These are phyloP conservation scores for Russula ochroleuca DNA, from an alignment of 768 basidiomycete species.

Conservation along the genomic window DNA sequence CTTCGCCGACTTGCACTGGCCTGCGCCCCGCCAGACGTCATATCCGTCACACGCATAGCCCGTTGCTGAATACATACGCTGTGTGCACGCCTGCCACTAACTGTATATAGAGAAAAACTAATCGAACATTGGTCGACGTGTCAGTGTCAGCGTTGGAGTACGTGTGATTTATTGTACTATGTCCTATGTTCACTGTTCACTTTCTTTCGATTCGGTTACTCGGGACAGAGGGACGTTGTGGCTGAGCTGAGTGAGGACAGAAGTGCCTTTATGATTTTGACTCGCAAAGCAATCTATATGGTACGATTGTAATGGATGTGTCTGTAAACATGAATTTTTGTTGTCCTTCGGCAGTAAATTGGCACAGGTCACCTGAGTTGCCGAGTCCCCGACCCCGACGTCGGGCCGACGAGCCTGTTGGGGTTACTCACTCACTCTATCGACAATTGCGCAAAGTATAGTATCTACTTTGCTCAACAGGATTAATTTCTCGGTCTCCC, in stretches of 20 bases:
- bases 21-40: neutral
- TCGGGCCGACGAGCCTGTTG: too few species aligned
- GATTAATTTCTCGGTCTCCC: too few species aligned
- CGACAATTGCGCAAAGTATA: too few species aligned
- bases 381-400: too few species aligned
- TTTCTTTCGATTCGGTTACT: conserved; percentile 7
- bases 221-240: conserved; percentile 9
- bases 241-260: neutral
- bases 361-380: too few species aligned
- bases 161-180: conserved; percentile 12
- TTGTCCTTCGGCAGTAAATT: too few species aligned
- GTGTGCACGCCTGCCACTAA: too few species aligned
- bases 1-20: conserved; percentile 10
- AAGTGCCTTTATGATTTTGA: conserved; percentile 5
- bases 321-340: neutral
- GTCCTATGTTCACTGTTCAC: conserved; percentile 6
- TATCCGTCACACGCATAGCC: neutral
- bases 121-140: neutral
- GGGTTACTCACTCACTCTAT: too few species aligned
- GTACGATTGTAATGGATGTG: conserved; percentile 24
- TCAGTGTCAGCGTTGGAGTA: too few species aligned
- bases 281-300: conserved; percentile 13
- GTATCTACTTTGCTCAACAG: too few species aligned
- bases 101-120: too few species aligned
- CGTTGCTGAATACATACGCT: conserved; percentile 8